Base-by-base conservation (phyloP, 2,329 filamentous ascomycete species). In the Nothophaeocryptopus gaeumannii region DNA sequence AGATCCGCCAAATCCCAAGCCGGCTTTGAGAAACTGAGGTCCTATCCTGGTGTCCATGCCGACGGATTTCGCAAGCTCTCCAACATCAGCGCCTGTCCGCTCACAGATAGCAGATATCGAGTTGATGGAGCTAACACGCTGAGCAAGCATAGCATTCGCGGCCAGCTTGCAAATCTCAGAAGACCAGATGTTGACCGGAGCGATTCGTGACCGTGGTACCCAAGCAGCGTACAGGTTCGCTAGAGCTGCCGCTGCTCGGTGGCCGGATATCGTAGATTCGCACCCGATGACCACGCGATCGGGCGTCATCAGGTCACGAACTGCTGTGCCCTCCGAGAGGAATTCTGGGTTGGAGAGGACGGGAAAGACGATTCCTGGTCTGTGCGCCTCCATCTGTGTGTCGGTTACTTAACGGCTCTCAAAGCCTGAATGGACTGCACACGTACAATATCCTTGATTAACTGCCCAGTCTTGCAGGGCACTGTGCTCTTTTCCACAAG, bases 401-500 rank as follows among this genome's bases (percentile, higher is more conserved):
- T 31, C 7, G 13, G 35, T 43, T n/a, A 45, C 14, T 26, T 26
- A 26, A 26, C 8, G 10, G 20, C 10, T 26, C 20, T 31, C 12
- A 13, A 7, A 39, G 31, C n/a, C 39, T 32, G 37, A 10, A 14
- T 16, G 46, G 10, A 10, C 10, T 32, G 31, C 73, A 69, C 12
- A 47, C 54, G 13, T 43, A 88, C 82, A 58, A 82, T 87, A 57
- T 84, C 78, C 58, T 79, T 77, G 31, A 89, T 82, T 14, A 83
- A 77, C 59, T 88, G 78, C 1, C 85, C 84, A 5, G 86, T 89
- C 54, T 83, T 76, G 66, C 85, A 88, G 2, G 87, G 87, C 29
- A 91, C 87, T 0, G 87, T 91, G 52, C 83, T 87, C 73, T 91
- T 91, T 72, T 90, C 86, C 16, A 91, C 87, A 42, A 91, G 80